Evolutionary conservation across 1,284 basidiomycete genomes (phyloP).

Genomic region (Moesziomyces antarcticus): DNA sequence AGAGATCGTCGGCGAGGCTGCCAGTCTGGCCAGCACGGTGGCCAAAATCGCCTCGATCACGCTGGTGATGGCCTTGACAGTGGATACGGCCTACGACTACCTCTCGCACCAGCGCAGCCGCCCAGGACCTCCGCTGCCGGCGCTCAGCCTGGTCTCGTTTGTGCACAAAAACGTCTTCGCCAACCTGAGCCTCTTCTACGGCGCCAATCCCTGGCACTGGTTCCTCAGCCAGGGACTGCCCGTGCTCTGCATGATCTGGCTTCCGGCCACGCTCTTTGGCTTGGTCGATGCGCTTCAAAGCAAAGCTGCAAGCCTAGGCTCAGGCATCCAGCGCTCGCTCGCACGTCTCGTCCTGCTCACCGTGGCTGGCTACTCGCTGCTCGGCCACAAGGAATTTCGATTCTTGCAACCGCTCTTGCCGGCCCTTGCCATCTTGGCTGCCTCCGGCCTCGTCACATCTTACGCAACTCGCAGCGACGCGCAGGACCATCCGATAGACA

Average conservation of each 20-base stretch:
- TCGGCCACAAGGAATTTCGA: conserved; percentile 85
- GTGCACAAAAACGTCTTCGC: conserved; percentile 76
- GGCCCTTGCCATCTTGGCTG: conserved; percentile 82
- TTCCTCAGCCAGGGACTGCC: conserved; percentile 89
- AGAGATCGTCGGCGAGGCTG: conserved; percentile 21
- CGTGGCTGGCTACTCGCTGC: conserved; percentile 45
- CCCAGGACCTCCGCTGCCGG: conserved; percentile 67
- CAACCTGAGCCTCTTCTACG: conserved; percentile 88
- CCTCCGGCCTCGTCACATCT: conserved; percentile 5
- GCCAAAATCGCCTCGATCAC: conserved; percentile 64
- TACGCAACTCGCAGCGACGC: conserved; percentile 6
- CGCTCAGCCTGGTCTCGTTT: conserved; percentile 85
- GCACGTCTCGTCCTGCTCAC: conserved; percentile 32
- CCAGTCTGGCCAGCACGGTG: conserved; percentile 5
- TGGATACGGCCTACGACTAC: conserved; percentile 79
- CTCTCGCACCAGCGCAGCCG: conserved; percentile 48
- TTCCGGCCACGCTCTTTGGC: conserved; percentile 80
- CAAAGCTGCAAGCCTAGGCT: background rate
- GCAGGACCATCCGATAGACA: no score
- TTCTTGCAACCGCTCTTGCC: conserved; percentile 94
- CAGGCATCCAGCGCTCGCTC: conserved; percentile 19
- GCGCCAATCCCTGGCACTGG: conserved; percentile 85
- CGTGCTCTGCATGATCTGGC: conserved; percentile 76
- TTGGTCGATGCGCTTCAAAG: conserved; percentile 9
- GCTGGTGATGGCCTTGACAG: conserved; percentile 69